Percentiles rank a stretch among this genome's conserved stretches.
Conservation (phyloP, 2,329 filamentous ascomycete genomes). For the Pestalotiopsis sp. region DNA sequence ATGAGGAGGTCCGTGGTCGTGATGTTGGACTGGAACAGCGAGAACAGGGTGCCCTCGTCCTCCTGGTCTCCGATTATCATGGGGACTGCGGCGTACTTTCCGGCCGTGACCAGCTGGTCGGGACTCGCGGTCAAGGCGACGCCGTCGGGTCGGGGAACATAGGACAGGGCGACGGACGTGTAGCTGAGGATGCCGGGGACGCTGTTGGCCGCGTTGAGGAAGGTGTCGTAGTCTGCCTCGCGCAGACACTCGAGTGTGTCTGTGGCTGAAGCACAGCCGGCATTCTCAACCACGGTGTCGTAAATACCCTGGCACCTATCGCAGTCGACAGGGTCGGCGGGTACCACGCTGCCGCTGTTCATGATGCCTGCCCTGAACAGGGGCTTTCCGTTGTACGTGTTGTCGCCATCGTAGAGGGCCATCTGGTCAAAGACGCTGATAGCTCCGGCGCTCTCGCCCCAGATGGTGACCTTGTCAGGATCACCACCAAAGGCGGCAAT, state of each 20-base stretch:
- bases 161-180: constrained; percentile 68
- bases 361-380: constrained; percentile 79
- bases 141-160: constrained; percentile 73
- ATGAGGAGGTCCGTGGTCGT: constrained; percentile 59
- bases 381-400: constrained; percentile 71
- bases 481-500: constrained; percentile 75
- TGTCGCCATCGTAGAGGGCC: constrained; percentile 70
- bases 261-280: constrained; percentile 58
- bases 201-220: constrained; percentile 67
- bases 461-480: constrained; percentile 75
- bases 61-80: constrained; percentile 74
- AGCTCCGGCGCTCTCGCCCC: constrained; percentile 71
- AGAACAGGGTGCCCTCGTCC: constrained; percentile 77
- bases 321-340: constrained; percentile 64
- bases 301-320: constrained; percentile 66
- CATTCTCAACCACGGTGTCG: constrained; percentile 57
- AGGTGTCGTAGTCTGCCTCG: constrained; percentile 54
- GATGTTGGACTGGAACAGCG: constrained; percentile 68
- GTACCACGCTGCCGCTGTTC: constrained; percentile 67
- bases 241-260: constrained; percentile 70
- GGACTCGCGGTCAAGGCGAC: constrained; percentile 61
- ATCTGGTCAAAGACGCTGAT: constrained; percentile 80
- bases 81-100: constrained; percentile 59
- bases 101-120: constrained; percentile 52
- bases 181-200: constrained; percentile 70